These are phyloP conservation scores for Biscogniauxia marginata DNA, from an alignment of 2,329 filamentous ascomycete genomes.

Conservation along the genomic window DNA sequence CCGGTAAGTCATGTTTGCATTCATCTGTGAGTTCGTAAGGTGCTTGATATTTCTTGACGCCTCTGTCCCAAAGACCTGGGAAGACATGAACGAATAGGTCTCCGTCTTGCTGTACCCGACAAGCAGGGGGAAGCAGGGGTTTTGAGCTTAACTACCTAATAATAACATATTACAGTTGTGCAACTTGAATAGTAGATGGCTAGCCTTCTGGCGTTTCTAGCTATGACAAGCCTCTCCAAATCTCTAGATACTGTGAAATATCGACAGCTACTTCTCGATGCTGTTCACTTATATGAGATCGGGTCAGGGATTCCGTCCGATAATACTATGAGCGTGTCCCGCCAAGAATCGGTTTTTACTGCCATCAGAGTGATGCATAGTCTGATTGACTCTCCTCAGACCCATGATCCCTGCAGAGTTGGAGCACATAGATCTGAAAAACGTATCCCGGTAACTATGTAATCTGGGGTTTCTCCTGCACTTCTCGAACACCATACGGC, in stretches of 20 bases:
- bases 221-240: not conserved
- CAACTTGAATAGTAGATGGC: not conserved
- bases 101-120: not conserved
- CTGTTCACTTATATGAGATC: not conserved
- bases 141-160: not conserved
- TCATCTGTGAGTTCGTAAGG: not conserved
- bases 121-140: not conserved
- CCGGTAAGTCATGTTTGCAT: not conserved
- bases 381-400: not conserved
- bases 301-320: not conserved
- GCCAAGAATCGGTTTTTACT: not conserved
- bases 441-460: conserved; percentile 8
- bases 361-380: not conserved
- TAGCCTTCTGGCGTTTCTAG: not conserved
- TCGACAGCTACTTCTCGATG: not conserved
- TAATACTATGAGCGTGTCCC: not conserved
- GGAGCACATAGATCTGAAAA: conserved; percentile 18
- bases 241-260: not conserved
- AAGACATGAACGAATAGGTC: not conserved
- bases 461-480: not conserved
- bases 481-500: not conserved
- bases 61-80: not conserved
- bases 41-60: not conserved
- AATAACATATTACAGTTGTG: not conserved
- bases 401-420: conserved; percentile 17